phyloP scores from a whole-genome alignment of 176 grass and related monocot genomes.

The Triticum monococcum region DNA sequence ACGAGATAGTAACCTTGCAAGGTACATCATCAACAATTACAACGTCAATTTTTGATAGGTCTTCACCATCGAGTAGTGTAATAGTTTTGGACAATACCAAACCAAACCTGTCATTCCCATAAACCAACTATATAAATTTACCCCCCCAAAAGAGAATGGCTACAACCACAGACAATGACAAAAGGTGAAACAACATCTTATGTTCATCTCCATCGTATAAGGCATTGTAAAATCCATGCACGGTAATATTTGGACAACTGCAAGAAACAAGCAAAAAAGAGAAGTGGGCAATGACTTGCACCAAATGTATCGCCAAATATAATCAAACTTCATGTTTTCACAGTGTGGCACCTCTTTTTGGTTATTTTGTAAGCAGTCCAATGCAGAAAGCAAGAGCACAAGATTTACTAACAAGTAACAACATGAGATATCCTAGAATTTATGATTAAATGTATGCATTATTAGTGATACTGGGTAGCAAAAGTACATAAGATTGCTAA shows the following conservation, averaged over 20 bases:
- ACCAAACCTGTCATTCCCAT: conserved; percentile 56
- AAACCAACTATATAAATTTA: conserved; percentile 3
- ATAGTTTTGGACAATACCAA: conserved; percentile 81
- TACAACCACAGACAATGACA: not conserved
- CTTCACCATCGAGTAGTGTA: conserved; percentile 43
- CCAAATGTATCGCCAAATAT: not conserved
- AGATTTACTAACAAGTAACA: not conserved
- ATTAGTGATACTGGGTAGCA: not conserved
- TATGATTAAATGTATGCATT: not conserved
- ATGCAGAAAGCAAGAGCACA: not conserved
- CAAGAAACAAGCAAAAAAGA: not conserved
- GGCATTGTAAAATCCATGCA: not conserved
- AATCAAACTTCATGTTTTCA: not conserved
- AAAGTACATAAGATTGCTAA: conserved; percentile 23
- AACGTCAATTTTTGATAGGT: conserved; percentile 38
- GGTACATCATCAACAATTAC: conserved; percentile 40
- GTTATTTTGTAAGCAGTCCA: not conserved
- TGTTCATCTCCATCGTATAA: not conserved
- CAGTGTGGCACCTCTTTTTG: not conserved
- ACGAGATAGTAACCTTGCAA: conserved; percentile 46
- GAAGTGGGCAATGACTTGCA: not conserved
- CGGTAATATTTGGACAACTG: not conserved
- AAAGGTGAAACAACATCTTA: not conserved
- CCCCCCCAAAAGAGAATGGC: not conserved
- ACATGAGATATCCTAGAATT: not conserved